phyloP scores from a whole-genome alignment of 2,329 filamentous ascomycete species.

The Thelonectria blattea region DNA sequence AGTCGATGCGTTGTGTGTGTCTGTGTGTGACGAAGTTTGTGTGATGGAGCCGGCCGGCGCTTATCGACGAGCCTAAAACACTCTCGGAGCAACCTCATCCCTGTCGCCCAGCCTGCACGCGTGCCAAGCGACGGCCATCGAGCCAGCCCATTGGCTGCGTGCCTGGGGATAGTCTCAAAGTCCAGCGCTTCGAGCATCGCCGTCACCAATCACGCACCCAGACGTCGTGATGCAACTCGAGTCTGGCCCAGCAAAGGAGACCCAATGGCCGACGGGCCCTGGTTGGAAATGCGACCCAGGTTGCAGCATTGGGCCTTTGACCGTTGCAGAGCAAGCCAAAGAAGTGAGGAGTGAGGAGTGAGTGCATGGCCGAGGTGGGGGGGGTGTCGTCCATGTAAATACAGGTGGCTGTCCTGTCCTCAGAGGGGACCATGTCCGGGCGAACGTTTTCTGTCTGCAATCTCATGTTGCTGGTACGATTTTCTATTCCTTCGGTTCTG shows the following conservation, averaged over 20 bases:
- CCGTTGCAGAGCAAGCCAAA: conserved; percentile 2
- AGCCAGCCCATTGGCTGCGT: conserved; percentile 37
- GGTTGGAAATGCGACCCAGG: conserved; percentile 24
- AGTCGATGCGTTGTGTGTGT: too few relatives aligned
- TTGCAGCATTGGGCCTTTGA: conserved; percentile 22
- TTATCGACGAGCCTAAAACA: conserved; percentile 26
- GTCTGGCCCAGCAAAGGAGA: conserved; percentile 27
- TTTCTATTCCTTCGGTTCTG: conserved; percentile 28
- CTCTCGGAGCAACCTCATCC: background rate
- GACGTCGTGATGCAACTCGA: conserved; percentile 18
- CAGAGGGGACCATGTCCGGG: conserved; percentile 8
- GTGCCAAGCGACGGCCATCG: conserved; percentile 7
- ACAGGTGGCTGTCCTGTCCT: conserved; percentile 33
- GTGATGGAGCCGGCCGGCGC: conserved; percentile 28
- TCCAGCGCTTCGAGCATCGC: conserved; percentile 39
- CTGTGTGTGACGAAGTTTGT: background rate
- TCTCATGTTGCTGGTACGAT: conserved; percentile 12
- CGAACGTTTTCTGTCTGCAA: conserved; percentile 2
- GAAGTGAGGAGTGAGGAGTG: too few relatives aligned
- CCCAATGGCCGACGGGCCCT: conserved; percentile 28
- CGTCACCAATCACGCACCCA: conserved; percentile 39
- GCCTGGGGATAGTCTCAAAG: conserved; percentile 28
- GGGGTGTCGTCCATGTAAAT: conserved; percentile 33
- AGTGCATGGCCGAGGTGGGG: conserved; percentile 27
- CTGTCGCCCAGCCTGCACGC: conserved; percentile 16